Percentiles rank a stretch among this genome's conserved stretches.
These are phyloP conservation scores for Didymella lethalis DNA, from an alignment of 2,329 filamentous ascomycete species.

Conservation along the genomic window DNA sequence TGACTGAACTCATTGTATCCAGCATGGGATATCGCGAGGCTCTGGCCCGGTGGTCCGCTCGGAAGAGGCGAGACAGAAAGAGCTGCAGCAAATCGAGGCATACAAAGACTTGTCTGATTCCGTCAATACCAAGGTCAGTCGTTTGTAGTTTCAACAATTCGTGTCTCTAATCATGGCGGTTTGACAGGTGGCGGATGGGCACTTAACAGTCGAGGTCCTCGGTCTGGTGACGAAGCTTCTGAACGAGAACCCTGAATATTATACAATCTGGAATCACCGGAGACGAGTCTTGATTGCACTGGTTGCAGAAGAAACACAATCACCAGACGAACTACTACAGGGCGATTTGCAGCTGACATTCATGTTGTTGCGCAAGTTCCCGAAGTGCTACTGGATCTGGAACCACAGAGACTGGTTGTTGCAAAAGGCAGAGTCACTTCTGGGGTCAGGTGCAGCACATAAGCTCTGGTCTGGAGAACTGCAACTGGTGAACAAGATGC, in stretches of 20 bases:
- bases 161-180: background rate
- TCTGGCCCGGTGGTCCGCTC: slow-evolving; percentile 64
- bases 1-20: slow-evolving; percentile 34
- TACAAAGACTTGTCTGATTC: slow-evolving; percentile 76
- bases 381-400: slow-evolving; percentile 99
- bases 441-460: slow-evolving; percentile 65
- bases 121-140: slow-evolving; percentile 69
- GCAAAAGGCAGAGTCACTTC: slow-evolving; percentile 70
- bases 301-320: slow-evolving; percentile 51
- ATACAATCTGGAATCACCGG: slow-evolving; percentile 90
- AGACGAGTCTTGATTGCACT: slow-evolving; percentile 73
- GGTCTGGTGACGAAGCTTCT: slow-evolving; percentile 76
- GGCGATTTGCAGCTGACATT: slow-evolving; percentile 83
- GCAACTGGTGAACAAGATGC: slow-evolving; percentile 84
- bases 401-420: slow-evolving; percentile 91
- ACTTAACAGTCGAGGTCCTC: slow-evolving; percentile 66
- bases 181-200: slow-evolving; percentile 53
- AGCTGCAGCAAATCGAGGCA: slow-evolving; percentile 76
- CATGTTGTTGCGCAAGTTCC: slow-evolving; percentile 81
- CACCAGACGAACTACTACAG: slow-evolving; percentile 65
- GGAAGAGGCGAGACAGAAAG: slow-evolving; percentile 74
- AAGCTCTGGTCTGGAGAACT: slow-evolving; percentile 86
- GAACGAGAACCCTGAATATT: slow-evolving; percentile 83
- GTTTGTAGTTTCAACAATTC: background rate
- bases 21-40: slow-evolving; percentile 84